phyloP scores from a whole-genome alignment of 2,329 filamentous ascomycete genomes.

The Alternaria triticimaculans region DNA sequence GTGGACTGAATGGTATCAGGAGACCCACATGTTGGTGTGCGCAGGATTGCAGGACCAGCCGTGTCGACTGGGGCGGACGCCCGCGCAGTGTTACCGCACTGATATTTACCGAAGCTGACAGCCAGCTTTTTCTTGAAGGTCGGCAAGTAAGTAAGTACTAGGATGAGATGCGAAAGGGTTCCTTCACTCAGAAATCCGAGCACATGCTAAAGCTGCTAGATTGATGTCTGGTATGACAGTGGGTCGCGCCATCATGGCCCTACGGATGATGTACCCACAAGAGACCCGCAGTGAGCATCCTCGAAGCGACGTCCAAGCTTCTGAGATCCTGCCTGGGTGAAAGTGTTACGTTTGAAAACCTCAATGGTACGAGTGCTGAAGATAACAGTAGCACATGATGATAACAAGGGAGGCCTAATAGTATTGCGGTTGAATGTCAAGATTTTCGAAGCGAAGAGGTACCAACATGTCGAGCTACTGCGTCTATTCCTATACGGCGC shows the following conservation, averaged over 20 bases:
- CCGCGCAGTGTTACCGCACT: neutral
- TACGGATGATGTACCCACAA: slow-evolving; percentile 3
- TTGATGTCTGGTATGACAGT: slow-evolving; percentile 3
- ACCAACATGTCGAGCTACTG: neutral
- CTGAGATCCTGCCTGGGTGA: neutral
- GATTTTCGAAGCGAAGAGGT: neutral
- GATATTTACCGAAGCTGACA: neutral
- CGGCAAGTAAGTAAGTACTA: neutral
- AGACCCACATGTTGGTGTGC: neutral
- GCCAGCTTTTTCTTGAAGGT: neutral
- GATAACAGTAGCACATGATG: slow-evolving; percentile 6
- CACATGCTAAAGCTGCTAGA: neutral
- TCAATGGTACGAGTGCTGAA: neutral
- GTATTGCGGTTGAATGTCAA: neutral
- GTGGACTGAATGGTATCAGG: neutral
- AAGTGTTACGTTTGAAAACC: slow-evolving; percentile 12
- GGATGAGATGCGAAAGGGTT: neutral
- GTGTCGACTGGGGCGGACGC: neutral
- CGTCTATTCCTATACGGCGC: neutral
- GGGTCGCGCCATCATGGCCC: slow-evolving; percentile 7
- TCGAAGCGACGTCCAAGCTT: neutral
- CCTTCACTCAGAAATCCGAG: neutral
- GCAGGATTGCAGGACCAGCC: neutral
- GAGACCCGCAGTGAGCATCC: slow-evolving; percentile 1
- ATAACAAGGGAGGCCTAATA: slow-evolving; percentile 2